Evolutionary conservation across 2,329 filamentous ascomycete genomes (phyloP).

Genomic region (Chalara sp.): DNA sequence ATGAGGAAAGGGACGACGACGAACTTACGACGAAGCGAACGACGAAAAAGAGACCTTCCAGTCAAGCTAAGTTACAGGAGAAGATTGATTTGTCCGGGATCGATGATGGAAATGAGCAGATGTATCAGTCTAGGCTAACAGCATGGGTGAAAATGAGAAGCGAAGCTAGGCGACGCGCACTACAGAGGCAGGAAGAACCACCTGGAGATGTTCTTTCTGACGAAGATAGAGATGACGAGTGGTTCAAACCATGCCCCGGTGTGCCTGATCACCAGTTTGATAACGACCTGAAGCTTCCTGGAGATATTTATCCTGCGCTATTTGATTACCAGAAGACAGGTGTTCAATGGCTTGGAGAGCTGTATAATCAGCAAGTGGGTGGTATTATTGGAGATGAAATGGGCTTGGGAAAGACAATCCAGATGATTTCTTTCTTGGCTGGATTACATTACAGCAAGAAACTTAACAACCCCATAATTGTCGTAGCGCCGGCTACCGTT

Average conservation of each 20-base stretch:
- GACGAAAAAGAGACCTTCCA: slow-evolving; percentile 28
- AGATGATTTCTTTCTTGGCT: slow-evolving; percentile 62
- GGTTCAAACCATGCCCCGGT: slow-evolving; percentile 81
- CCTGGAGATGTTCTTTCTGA: slow-evolving; percentile 36
- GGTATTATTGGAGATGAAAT: slow-evolving; percentile 97
- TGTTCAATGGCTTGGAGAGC: slow-evolving; percentile 91
- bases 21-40: slow-evolving; percentile 32
- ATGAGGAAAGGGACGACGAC: slow-evolving; percentile 27
- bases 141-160: slow-evolving; percentile 66
- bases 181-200: slow-evolving; percentile 27
- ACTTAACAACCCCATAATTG: slow-evolving; percentile 76
- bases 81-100: slow-evolving; percentile 36
- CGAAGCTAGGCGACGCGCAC: slow-evolving; percentile 43
- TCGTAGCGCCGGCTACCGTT: slow-evolving; percentile 90
- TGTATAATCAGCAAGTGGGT: slow-evolving; percentile 83
- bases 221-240: slow-evolving; percentile 50
- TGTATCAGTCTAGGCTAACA: slow-evolving; percentile 69
- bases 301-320: slow-evolving; percentile 84
- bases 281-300: slow-evolving; percentile 70
- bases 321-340: slow-evolving; percentile 98
- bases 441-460: slow-evolving; percentile 87
- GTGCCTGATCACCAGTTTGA: slow-evolving; percentile 69
- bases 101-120: slow-evolving; percentile 82
- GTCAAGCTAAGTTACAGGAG: slow-evolving; percentile 23
- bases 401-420: slow-evolving; percentile 94